A percentile compares a stretch with the other conserved stretches of the same genome.
Evolutionary conservation across 768 basidiomycete genomes (phyloP).

Genomic region (Galerina marginata): DNA sequence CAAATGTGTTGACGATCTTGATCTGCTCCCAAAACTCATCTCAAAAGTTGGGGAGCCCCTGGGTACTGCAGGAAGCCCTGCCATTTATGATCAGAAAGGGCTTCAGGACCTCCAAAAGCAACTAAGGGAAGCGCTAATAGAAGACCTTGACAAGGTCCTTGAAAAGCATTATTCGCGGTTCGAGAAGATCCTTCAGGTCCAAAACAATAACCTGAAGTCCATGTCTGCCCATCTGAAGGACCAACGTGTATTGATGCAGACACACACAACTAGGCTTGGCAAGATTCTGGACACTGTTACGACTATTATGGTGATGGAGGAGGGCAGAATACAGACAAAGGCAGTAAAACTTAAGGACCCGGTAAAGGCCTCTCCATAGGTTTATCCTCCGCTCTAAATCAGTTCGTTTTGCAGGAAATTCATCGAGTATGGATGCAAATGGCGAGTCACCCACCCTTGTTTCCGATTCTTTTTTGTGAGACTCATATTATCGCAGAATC

Average conservation of each 20-base stretch:
- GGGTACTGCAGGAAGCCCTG: not conserved
- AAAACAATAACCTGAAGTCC: slow-evolving; percentile 15
- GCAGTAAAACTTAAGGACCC: slow-evolving; percentile 16
- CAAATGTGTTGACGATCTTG: slow-evolving; percentile 37
- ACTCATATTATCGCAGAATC: not conserved
- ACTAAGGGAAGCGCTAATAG: slow-evolving; percentile 5
- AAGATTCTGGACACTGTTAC: slow-evolving; percentile 12
- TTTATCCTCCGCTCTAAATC: not conserved
- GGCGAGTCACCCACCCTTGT: not conserved
- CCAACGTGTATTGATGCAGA: slow-evolving; percentile 9
- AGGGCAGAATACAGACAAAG: slow-evolving; percentile 12
- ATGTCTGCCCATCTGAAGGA: slow-evolving; percentile 11
- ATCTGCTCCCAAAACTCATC: slow-evolving; percentile 31
- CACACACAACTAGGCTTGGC: slow-evolving; percentile 3
- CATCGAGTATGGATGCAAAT: slow-evolving; percentile 12
- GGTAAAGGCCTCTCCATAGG: not conserved
- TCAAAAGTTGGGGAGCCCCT: slow-evolving; percentile 25
- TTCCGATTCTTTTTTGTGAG: not conserved
- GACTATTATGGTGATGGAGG: slow-evolving; percentile 13
- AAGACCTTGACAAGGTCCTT: slow-evolving; percentile 14
- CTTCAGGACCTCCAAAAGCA: slow-evolving; percentile 9
- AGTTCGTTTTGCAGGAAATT: slow-evolving; percentile 2
- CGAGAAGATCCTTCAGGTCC: slow-evolving; percentile 14
- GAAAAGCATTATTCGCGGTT: slow-evolving; percentile 10
- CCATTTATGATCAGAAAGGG: not conserved